Conservation (phyloP, 163 green algal genomes). For the Chlorella variabilis region DNA sequence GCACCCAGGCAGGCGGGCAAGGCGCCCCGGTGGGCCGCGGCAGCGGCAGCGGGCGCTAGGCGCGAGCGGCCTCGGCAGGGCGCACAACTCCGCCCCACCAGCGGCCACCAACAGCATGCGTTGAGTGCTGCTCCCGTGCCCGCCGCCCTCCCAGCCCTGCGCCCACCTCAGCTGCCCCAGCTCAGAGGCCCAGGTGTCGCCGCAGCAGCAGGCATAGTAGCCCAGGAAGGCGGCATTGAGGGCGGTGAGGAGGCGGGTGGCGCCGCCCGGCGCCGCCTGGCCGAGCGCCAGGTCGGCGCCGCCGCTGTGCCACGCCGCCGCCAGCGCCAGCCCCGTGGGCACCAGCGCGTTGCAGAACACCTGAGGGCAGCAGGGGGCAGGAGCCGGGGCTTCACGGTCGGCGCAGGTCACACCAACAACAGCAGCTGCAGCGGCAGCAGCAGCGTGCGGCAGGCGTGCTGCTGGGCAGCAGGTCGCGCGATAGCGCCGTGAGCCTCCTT, state of each 20-base stretch:
- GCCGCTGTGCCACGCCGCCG: conserved; percentile 59
- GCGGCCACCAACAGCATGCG: no score
- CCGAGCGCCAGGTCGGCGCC: conserved; percentile 35
- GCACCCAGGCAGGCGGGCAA: not conserved
- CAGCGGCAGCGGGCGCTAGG: no score
- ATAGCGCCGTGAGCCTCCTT: no score
- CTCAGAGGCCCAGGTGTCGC: conserved; percentile 95
- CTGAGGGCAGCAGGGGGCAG: conserved; percentile 52
- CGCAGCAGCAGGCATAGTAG: conserved; percentile 94
- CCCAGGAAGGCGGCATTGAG: conserved; percentile 64
- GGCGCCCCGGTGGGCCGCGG: no score
- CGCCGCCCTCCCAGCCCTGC: not conserved
- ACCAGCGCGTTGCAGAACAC: conserved; percentile 79
- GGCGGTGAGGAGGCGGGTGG: conserved; percentile 1
- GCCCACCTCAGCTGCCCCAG: conserved; percentile 81
- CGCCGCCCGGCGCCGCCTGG: not conserved
- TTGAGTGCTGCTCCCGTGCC: no score
- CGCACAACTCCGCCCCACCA: no score
- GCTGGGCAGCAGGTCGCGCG: no score
- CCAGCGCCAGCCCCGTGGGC: conserved; percentile 72
- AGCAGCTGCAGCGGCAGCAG: no score
- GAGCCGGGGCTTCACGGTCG: no score
- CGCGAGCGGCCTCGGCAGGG: no score
- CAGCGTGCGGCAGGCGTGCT: no score
- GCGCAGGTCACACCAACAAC: no score